Evolutionary conservation across 257 asterid genomes (phyloP).

Genomic region (Solanum tarijense): DNA sequence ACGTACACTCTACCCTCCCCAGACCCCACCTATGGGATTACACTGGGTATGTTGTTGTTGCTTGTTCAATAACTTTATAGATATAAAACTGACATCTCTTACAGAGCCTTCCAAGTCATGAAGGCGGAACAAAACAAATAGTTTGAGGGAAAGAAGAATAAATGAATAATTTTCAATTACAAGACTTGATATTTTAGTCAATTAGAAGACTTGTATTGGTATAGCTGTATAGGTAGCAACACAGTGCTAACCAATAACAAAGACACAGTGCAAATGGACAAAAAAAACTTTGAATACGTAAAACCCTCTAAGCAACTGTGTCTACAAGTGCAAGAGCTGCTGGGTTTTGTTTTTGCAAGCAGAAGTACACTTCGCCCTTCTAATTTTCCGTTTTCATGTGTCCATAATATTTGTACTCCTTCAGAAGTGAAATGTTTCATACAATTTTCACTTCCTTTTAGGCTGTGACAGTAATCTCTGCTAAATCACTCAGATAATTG

Average conservation of each 20-base stretch:
- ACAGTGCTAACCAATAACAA: background rate
- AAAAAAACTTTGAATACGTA: background rate
- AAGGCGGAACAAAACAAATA: background rate
- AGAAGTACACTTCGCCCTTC: background rate
- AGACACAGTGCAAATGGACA: background rate
- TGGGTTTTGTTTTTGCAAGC: background rate
- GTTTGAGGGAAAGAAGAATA: background rate
- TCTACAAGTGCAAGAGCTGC: background rate
- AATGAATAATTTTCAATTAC: background rate
- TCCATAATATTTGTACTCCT: background rate
- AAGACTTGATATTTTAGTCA: background rate
- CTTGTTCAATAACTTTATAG: background rate
- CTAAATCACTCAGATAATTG: background rate
- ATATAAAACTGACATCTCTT: background rate
- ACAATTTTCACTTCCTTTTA: background rate
- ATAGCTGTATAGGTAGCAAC: background rate
- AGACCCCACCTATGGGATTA: background rate
- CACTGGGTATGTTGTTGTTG: background rate
- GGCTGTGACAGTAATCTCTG: background rate
- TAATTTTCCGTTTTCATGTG: background rate
- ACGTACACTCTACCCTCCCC: background rate
- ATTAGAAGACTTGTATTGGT: background rate
- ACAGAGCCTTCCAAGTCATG: background rate
- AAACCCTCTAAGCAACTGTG: background rate
- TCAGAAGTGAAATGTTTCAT: background rate